Base-by-base conservation (phyloP, 1,284 basidiomycete genomes). In the Cutaneotrichosporon sp. region DNA sequence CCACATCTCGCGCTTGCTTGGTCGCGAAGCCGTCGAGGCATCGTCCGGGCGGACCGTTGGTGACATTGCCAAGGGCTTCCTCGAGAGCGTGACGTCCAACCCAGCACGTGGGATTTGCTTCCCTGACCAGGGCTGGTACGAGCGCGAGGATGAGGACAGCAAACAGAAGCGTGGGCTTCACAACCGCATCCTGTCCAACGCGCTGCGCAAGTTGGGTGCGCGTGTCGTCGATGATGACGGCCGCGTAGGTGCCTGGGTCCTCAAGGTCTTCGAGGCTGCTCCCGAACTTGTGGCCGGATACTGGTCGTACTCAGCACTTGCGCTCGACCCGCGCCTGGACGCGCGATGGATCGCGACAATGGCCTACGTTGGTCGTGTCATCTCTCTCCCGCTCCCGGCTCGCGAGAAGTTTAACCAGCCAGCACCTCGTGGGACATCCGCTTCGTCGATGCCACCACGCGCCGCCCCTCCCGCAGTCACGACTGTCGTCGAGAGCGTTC, bases 291-390 rank as follows among this genome's bases (percentile, higher is more conserved):
- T 93, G 1, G 83, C 89, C 0, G 87, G 89, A 11, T 93, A 90
- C 75, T 92, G 92, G 90, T 79, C 86, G 18, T 85, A 85, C 38
- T 88, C 86, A 4, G 86, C 86, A 0, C 81, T 93, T 26, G 89
- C 89, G 0, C 83, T 97, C 8, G 94, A 97, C 69, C 92, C 94
- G 0, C 86, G 91, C 1, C 85, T 94, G 0, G 90, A 90, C 7
- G 90, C 91, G 0, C 88, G 89, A 72, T 97, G 93, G 93, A 87
- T 97, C 36, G 87, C 89, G 2, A 94, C 92, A 61, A 87, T 95
- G 65, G 85, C 91, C 3, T 90, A 93, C 73, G 85, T 92, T 49
- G 90, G 89, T 0, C 83, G 85, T 3, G 85, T 94, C 38, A 84
- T 96, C 55, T 89, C 89, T 0, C 84, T 93, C 0, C 86, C 89